Percentiles rank a stretch among this genome's conserved stretches.
phyloP scores from a whole-genome alignment of 2,329 filamentous ascomycete genomes.

The Biscogniauxia mediterranea region DNA sequence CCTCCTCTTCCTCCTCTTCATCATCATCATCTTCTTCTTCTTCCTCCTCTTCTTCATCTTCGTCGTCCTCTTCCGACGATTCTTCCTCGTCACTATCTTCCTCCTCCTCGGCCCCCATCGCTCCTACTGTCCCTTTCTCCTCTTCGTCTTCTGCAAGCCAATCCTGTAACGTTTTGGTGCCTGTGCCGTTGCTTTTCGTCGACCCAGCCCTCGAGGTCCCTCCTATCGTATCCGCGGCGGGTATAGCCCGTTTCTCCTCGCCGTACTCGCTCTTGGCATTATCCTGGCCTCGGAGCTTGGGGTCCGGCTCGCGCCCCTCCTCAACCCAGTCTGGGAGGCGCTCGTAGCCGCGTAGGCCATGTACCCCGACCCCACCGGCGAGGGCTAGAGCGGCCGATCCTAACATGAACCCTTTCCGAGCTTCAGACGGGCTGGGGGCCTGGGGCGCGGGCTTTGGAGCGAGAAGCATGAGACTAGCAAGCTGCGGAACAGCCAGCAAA shows the following conservation, averaged over 20 bases:
- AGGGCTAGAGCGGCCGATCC: conserved; percentile 85
- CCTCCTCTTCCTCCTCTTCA: conserved; percentile 40
- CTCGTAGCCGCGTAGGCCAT: conserved; percentile 77
- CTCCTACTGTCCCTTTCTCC: conserved; percentile 47
- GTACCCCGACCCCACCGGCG: conserved; percentile 69
- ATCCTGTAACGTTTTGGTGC: conserved; percentile 81
- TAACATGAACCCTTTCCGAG: conserved; percentile 71
- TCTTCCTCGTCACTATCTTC: conserved; percentile 46
- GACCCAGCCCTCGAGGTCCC: conserved; percentile 43
- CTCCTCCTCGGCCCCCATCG: conserved; percentile 47
- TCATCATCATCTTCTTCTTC: conserved; percentile 40
- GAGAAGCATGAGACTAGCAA: conserved; percentile 85
- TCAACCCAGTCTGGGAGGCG: conserved; percentile 81
- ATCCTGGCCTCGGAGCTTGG: conserved; percentile 55
- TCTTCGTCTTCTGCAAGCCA: conserved; percentile 78
- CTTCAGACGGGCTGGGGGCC: conserved; percentile 84
- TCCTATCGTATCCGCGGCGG: conserved; percentile 65
- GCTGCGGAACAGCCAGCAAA: conserved; percentile 77
- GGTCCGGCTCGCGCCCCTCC: conserved; percentile 75
- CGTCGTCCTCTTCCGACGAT: conserved; percentile 45
- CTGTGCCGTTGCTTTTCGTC: conserved; percentile 48
- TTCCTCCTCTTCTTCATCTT: conserved; percentile 42
- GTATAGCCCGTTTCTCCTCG: conserved; percentile 43
- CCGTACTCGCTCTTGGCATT: conserved; percentile 36
- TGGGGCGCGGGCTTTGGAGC: conserved; percentile 94